Evolutionary conservation across 2,329 filamentous ascomycete genomes (phyloP), one percentile per base, ranked within the genome.

Genomic region (Colletotrichum gigasporum): DNA sequence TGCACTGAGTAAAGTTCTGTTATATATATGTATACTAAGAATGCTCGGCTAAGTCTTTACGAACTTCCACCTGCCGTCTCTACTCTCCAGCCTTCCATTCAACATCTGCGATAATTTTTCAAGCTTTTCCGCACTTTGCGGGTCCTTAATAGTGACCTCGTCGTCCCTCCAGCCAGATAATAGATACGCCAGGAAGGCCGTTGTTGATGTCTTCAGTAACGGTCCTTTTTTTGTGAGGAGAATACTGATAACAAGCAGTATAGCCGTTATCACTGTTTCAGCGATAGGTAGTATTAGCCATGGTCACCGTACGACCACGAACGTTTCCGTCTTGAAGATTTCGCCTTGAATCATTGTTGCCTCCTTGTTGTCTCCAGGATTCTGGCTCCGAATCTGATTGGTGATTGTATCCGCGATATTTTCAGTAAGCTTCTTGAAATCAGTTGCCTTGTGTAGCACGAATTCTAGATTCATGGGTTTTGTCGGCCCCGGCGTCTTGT

Each of bases 261-360:
- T 22, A 2, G 66, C 65, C 1, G 70, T 68, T 2, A 70, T 12
- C 8, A 70, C 10, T 4, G 67, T 66, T 47, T 71, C 65, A 4
- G 44, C 30, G 1, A 72, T 28, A 5, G 74, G 71, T 7, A 75
- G 51, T 22, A 71, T 68, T 5, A 75, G 61, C 74, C 73, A 77
- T 2, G 67, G 67, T 74, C 75, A 76, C 11, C 69, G 68, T 8
- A 76, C 72, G n/a, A 68, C 54, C 34, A 73, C 70, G 26, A 69
- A 75, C 4, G 70, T 72, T 62, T 73, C 70, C n/a, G 45, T 57
- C 8, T 58, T 41, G 30, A 62, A 71, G 1, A 69, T 70, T 5
- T 59, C 30, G 3, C 74, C 73, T 0, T 22, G 22, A 14, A 71
- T 47, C 8, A 55, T 37, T 2, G 44, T 64, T 5, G 63, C 64